phyloP scores from a whole-genome alignment of 2,329 filamentous ascomycete genomes.

The Apiospora phragmitis region DNA sequence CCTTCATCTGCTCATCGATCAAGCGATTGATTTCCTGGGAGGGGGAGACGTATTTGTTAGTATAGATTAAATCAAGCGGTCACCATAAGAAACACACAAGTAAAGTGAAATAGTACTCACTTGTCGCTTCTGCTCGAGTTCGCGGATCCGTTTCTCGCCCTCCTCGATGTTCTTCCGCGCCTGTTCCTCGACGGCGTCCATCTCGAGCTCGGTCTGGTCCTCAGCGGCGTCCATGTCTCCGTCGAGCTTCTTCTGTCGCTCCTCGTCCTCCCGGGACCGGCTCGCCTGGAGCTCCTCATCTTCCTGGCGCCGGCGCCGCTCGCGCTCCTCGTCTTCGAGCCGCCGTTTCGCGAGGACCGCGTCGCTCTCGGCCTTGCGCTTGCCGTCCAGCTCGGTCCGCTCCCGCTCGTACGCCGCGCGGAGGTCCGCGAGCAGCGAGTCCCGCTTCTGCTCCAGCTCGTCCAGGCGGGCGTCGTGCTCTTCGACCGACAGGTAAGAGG shows the following conservation, averaged over 20 bases:
- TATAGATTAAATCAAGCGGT: neutral
- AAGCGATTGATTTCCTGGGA: slow-evolving; percentile 42
- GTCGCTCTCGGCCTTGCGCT: slow-evolving; percentile 31
- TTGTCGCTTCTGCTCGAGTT: slow-evolving; percentile 36
- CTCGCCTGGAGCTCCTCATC: slow-evolving; percentile 35
- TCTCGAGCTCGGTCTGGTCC: slow-evolving; percentile 36
- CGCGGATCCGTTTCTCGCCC: slow-evolving; percentile 32
- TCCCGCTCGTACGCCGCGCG: slow-evolving; percentile 33
- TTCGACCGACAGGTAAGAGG: slow-evolving; percentile 30
- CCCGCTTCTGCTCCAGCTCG: slow-evolving; percentile 39
- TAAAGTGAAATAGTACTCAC: slow-evolving; percentile 20
- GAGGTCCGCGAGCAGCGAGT: slow-evolving; percentile 34
- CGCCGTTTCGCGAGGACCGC: slow-evolving; percentile 37
- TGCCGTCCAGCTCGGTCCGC: slow-evolving; percentile 28
- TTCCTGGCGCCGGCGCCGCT: slow-evolving; percentile 35
- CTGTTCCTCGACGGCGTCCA: slow-evolving; percentile 35
- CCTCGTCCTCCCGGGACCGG: slow-evolving; percentile 31
- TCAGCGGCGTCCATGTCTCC: slow-evolving; percentile 32
- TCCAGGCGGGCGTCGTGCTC: slow-evolving; percentile 38
- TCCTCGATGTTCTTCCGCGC: slow-evolving; percentile 29
- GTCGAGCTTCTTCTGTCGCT: slow-evolving; percentile 30
- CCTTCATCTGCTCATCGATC: slow-evolving; percentile 42
- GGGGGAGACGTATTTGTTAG: neutral
- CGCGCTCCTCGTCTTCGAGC: slow-evolving; percentile 43
- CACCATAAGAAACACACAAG: neutral